phyloP scores from a whole-genome alignment of 441 rosid genomes.

The Macaranga tanarius region DNA sequence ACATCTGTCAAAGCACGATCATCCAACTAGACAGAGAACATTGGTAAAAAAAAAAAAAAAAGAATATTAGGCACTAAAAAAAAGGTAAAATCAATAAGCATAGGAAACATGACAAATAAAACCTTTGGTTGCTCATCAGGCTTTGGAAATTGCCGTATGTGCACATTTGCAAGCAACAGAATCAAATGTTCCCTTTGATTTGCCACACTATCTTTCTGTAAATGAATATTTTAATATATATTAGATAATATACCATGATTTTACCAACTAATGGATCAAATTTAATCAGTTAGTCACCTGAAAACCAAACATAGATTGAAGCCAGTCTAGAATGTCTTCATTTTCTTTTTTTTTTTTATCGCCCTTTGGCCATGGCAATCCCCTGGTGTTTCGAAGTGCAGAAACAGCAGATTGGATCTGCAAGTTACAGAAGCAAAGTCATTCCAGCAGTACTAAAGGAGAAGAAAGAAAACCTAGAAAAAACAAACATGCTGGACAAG shows the following conservation, averaged over 20 bases:
- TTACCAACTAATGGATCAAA: not conserved
- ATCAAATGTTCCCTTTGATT: conserved; percentile 99
- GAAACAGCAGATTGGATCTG: conserved; percentile 91
- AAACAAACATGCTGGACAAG: conserved; percentile 14
- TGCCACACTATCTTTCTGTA: conserved; percentile 93
- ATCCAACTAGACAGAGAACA: conserved; percentile 61
- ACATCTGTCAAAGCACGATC: conserved; percentile 86
- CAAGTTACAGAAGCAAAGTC: conserved; percentile 22
- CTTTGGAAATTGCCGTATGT: conserved; percentile 89
- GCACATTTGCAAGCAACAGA: conserved; percentile 91
- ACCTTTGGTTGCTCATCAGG: conserved; percentile 99
- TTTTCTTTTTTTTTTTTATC: conserved; percentile 72
- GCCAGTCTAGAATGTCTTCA: conserved; percentile 97
- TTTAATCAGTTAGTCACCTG: conserved; percentile 48
- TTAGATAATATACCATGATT: conserved; percentile 2
- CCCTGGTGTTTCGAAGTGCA: conserved; percentile 95
- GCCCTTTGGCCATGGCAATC: conserved; percentile 94
- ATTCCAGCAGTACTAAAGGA: not conserved
- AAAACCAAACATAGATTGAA: conserved; percentile 95
- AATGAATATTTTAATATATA: not conserved
- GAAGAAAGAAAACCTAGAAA: not conserved
- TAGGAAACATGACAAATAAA: conserved; percentile 26
- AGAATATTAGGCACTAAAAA: too few relatives aligned
- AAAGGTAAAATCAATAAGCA: not conserved
- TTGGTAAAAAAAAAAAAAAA: not conserved